Evolutionary conservation across 2,329 filamentous ascomycete species (phyloP), one percentile per base, ranked within the genome.

Genomic region (Alternaria dauci): DNA sequence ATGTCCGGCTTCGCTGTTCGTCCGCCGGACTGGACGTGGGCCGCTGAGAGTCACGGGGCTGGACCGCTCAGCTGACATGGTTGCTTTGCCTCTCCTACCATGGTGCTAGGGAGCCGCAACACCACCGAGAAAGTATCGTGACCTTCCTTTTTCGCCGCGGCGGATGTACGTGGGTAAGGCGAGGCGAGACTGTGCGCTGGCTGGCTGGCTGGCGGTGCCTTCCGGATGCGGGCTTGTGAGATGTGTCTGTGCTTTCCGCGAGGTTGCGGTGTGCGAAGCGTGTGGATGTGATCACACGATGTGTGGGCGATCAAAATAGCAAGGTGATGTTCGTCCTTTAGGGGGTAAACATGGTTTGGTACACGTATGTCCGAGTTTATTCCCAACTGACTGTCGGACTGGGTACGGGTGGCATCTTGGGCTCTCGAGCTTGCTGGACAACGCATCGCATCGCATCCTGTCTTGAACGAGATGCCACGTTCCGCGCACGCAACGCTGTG

Each of bases 41-140:
- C 36, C 36, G 18, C 14, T 4, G 7, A 38, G 28, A 47, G 63
- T 75, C 74, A 76, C 72, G 63, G 59, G 66, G 66, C 65, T 56
- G 46, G 39, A 52, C 63, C 58, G 44, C 59, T 69, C 67, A 63
- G 53, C 60, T 71, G 70, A 71, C 71, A 67, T 50, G 64, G 62
- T 23, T 23, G 20, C 20, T 23, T 23, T 68, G 57, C 8, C 62
- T 55, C 55, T 64, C 63, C 20, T 23, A 23, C 20, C 20, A 23
- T 30, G 58, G 62, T 65, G 57, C 68, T 65, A 66, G 59, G 59
- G 59, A 68, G 70, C 69, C 70, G 63, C 71, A 71, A 69, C 71
- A 69, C 68, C 69, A 66, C 62, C 58, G 63, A 66, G 36, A 39
- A 36, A 55, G 61, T 71, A 76, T 76, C 70, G 73, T 76, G 73